Percentiles rank a stretch among this genome's conserved stretches.
phyloP scores from a whole-genome alignment of 2,329 filamentous ascomycete species.

The Biscogniauxia mediterranea region DNA sequence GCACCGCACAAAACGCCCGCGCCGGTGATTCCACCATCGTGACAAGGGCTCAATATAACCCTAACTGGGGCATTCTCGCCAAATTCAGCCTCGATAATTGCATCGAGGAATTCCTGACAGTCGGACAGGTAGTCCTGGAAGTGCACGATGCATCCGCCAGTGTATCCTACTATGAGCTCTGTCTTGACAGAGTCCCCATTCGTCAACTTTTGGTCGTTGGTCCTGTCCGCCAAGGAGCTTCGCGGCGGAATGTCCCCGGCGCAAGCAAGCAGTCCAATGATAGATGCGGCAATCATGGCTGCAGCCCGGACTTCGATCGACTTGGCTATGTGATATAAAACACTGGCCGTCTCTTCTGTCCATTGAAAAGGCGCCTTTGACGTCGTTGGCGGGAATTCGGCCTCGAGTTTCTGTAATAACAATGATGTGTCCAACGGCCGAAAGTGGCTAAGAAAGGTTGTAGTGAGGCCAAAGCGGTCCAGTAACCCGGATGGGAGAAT shows the following conservation, averaged over 20 bases:
- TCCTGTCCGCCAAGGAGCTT: conserved; percentile 11
- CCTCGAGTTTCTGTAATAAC: conserved; percentile 47
- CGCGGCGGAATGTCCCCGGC: conserved; percentile 60
- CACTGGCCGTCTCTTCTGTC: conserved; percentile 57
- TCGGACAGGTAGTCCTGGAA: conserved; percentile 72
- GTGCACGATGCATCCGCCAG: conserved; percentile 76
- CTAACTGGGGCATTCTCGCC: conserved; percentile 36
- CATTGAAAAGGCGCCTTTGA: conserved; percentile 54
- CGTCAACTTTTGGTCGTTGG: conserved; percentile 5
- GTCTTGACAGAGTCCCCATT: conserved; percentile 23
- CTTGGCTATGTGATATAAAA: conserved; percentile 65
- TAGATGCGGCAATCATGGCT: conserved; percentile 70
- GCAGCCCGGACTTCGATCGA: conserved; percentile 71
- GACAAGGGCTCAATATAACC: conserved; percentile 53
- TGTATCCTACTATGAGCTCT: conserved; percentile 75
- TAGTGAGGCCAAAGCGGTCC: conserved; percentile 63
- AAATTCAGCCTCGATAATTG: conserved; percentile 44
- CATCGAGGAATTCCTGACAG: conserved; percentile 67
- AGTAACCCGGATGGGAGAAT: conserved; percentile 55
- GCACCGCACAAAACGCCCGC: conserved; percentile 59
- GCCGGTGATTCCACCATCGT: conserved; percentile 61
- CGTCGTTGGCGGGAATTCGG: conserved; percentile 52
- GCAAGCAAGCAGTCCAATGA: conserved; percentile 66
- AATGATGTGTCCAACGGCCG: conserved; percentile 50
- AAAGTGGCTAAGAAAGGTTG: conserved; percentile 70